Evolutionary conservation across 2,329 filamentous ascomycete genomes (phyloP).

Genomic region (Ilyonectria mors-panacis): DNA sequence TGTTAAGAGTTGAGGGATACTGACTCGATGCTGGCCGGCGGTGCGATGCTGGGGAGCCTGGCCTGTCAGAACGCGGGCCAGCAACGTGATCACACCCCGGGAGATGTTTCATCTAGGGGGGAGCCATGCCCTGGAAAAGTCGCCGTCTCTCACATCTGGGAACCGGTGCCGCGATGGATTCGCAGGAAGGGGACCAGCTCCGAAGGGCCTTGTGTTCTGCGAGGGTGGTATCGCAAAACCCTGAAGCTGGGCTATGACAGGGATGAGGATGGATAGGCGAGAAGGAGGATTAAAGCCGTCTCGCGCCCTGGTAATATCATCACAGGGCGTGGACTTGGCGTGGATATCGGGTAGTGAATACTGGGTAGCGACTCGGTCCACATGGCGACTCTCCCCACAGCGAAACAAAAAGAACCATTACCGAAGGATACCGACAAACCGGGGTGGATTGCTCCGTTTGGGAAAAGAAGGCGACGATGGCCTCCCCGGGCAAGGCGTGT

Average conservation of each 20-base stretch:
- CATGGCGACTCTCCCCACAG: neutral
- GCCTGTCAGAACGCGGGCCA: slow-evolving; percentile 21
- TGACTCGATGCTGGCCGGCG: no score
- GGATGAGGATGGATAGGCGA: neutral
- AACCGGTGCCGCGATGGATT: neutral
- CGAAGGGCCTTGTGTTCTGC: neutral
- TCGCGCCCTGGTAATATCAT: neutral
- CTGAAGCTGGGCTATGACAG: neutral
- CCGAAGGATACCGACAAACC: neutral
- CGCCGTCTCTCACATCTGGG: neutral
- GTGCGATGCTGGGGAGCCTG: slow-evolving; percentile 16
- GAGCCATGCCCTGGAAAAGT: slow-evolving; percentile 1
- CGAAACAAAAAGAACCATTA: neutral
- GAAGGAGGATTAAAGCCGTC: neutral
- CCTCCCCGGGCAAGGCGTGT: slow-evolving; percentile 3
- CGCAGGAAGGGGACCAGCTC: neutral
- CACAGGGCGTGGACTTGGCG: neutral
- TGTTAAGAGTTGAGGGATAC: neutral
- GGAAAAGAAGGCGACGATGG: neutral
- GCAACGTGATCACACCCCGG: slow-evolving; percentile 18
- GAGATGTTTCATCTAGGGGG: slow-evolving; percentile 19
- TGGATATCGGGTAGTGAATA: neutral
- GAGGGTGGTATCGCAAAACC: neutral
- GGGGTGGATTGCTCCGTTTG: neutral
- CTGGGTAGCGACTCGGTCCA: neutral